Evolutionary conservation across 129 eudicot genomes (phyloP).

Genomic region (Escallonia rubra): DNA sequence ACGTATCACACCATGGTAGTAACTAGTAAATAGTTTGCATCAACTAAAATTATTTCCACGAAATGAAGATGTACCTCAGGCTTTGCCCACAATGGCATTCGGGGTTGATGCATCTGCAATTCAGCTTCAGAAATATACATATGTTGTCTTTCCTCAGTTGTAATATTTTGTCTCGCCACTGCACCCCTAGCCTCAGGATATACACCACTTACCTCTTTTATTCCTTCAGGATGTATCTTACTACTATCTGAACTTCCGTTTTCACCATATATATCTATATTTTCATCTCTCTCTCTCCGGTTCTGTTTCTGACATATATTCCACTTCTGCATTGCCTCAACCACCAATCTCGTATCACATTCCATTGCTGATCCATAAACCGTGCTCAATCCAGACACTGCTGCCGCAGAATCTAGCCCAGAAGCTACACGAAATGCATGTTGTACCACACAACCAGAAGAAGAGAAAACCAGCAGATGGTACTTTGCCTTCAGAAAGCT

Average conservation of each 20-base stretch:
- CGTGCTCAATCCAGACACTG: conserved; percentile 21
- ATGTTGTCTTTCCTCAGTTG: conserved; percentile 62
- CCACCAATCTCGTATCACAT: conserved; percentile 42
- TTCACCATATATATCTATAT: conserved; percentile 62
- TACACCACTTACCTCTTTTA: conserved; percentile 18
- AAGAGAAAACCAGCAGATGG: conserved; percentile 64
- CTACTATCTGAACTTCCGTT: conserved; percentile 47
- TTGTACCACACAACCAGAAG: conserved; percentile 71
- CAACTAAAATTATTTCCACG: background rate
- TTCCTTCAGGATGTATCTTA: conserved; percentile 66
- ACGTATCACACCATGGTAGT: background rate
- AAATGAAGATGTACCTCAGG: conserved; percentile 44
- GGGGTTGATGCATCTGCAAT: conserved; percentile 60
- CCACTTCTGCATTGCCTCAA: conserved; percentile 93
- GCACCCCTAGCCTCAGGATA: conserved; percentile 29
- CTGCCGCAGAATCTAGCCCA: conserved; percentile 27
- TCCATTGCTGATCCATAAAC: conserved; percentile 37
- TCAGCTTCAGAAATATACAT: conserved; percentile 77
- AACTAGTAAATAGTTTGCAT: background rate
- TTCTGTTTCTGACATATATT: conserved; percentile 70
- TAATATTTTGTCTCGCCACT: conserved; percentile 30
- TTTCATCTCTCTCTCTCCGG: conserved; percentile 55
- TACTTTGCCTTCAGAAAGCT: conserved; percentile 28
- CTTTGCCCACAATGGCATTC: conserved; percentile 68
- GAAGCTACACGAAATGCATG: conserved; percentile 52